A percentile compares a stretch with the other conserved stretches of the same genome.
Conservation (phyloP, 257 asterid species). For the Echium plantagineum region DNA sequence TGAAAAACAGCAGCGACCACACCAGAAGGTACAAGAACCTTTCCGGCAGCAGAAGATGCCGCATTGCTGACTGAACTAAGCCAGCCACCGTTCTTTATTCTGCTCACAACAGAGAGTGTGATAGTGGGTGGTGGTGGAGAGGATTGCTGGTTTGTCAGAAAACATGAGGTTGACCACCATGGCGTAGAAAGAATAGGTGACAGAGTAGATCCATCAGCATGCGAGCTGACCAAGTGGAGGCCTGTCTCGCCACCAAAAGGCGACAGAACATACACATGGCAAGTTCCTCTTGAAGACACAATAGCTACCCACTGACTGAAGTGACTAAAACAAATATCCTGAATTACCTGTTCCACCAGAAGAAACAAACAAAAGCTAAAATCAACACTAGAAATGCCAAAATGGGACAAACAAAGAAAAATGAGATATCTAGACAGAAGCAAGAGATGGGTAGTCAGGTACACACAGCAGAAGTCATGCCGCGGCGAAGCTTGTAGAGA, state of each 20-base stretch:
- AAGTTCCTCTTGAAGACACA: slow-evolving; percentile 37
- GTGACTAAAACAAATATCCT: slow-evolving; percentile 40
- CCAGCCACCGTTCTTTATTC: slow-evolving; percentile 35
- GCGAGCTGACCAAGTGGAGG: slow-evolving; percentile 29
- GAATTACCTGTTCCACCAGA: slow-evolving; percentile 31
- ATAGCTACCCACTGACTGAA: slow-evolving; percentile 40
- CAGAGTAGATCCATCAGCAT: slow-evolving; percentile 24
- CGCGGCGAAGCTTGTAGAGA: slow-evolving; percentile 40
- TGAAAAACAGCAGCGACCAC: slow-evolving; percentile 37
- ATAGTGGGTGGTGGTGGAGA: slow-evolving; percentile 24
- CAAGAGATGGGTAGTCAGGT: background rate
- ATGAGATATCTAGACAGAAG: background rate
- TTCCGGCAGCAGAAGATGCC: slow-evolving; percentile 38
- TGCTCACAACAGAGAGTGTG: slow-evolving; percentile 35
- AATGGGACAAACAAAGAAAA: background rate
- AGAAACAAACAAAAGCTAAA: background rate
- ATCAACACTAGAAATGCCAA: background rate
- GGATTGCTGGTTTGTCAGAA: slow-evolving; percentile 23
- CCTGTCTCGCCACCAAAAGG: slow-evolving; percentile 44
- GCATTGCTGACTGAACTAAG: slow-evolving; percentile 35
- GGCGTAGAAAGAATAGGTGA: slow-evolving; percentile 31
- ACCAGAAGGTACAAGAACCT: slow-evolving; percentile 27
- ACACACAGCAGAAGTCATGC: slow-evolving; percentile 44
- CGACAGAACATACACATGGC: slow-evolving; percentile 38
- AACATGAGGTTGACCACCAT: slow-evolving; percentile 42